Evolutionary conservation across 169 alveolate species (phyloP), one percentile per base, ranked within the genome.

Genomic region (Plasmodium chabaudi): DNA sequence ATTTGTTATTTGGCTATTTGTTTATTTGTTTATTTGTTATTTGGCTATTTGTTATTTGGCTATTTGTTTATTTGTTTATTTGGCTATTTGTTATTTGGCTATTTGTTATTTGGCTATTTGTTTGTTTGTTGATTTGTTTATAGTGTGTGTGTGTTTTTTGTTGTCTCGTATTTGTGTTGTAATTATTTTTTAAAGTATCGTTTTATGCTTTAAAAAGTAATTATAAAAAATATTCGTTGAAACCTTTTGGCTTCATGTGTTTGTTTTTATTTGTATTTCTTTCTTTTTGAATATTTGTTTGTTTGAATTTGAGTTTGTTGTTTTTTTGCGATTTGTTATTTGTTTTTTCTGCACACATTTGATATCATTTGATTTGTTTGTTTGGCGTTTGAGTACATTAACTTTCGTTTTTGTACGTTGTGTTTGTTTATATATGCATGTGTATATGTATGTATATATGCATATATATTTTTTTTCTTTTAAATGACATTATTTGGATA

Each of bases 311-410:
- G 27, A n/a, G 65, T 57, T 57, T 57, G 67, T 23, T 5, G 13
- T 4, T 57, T 57, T 13, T 57, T 9, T 9, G 67, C 9, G 10
- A n/a, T 15, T 19, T 9, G 13, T 9, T 17, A 17, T 57, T 13
- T 57, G 27, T 57, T 9, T 57, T 17, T 4, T n/a, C 3, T 9
- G 67, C 12, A 57, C 21, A 7, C 21, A 23, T 57, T 15, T 57
- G n/a, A 5, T n/a, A 9, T 21, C 25, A 57, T 19, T 68, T 70
- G 17, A 19, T 49, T 21, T 7, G 9, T 19, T 69, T 23, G 15
- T 49, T 55, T 39, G 9, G 9, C 9, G 82, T 70, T 60, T 57
- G 49, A 19, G 25, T 72, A 47, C 25, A 51, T 72, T 15, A 44
- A 44, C 23, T 19, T 70, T 3, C 7, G 69, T 21, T 56, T 57